Percentiles rank a stretch among this genome's conserved stretches.
These are phyloP conservation scores for Wickerhamomyces sydowiorum DNA, from an alignment of 805 yeast genomes.

Conservation along the genomic window DNA sequence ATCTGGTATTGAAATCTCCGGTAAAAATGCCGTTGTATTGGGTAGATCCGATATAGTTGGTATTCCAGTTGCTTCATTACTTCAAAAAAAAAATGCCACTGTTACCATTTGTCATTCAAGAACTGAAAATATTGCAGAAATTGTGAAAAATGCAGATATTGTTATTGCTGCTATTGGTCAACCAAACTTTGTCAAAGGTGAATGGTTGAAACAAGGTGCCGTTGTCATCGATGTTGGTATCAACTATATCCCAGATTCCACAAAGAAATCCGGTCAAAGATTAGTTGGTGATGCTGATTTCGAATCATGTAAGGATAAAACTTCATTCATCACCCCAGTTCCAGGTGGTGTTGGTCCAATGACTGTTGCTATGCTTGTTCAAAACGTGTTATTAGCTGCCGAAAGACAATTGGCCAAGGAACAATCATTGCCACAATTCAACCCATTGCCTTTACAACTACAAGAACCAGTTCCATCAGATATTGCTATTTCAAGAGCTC, in stretches of 20 bases:
- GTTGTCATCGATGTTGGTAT: slow-evolving; percentile 82
- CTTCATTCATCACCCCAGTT: slow-evolving; percentile 74
- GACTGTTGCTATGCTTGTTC: slow-evolving; percentile 81
- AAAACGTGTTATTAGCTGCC: slow-evolving; percentile 68
- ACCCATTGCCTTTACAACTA: slow-evolving; percentile 54
- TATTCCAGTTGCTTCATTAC: slow-evolving; percentile 66
- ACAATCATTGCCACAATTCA: slow-evolving; percentile 21
- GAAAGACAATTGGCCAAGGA: slow-evolving; percentile 32
- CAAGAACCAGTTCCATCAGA: slow-evolving; percentile 75
- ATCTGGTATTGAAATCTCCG: slow-evolving; percentile 49
- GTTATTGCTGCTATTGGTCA: slow-evolving; percentile 75
- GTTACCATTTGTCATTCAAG: slow-evolving; percentile 72
- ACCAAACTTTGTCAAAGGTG: slow-evolving; percentile 66
- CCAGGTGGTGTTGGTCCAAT: slow-evolving; percentile 93
- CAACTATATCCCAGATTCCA: slow-evolving; percentile 61
- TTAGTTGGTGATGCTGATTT: slow-evolving; percentile 78
- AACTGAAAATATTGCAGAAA: slow-evolving; percentile 46
- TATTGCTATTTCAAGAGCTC: slow-evolving; percentile 71
- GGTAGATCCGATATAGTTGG: slow-evolving; percentile 89
- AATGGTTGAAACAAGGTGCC: slow-evolving; percentile 64
- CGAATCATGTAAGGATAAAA: slow-evolving; percentile 45
- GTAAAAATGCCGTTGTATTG: slow-evolving; percentile 74
- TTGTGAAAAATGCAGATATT: slow-evolving; percentile 61
- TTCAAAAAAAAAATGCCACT: slow-evolving; percentile 67
- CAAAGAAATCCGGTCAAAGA: slow-evolving; percentile 63